These are phyloP conservation scores for Carpinus viminea DNA, from an alignment of 306 rosid genomes.

Conservation along the genomic window DNA sequence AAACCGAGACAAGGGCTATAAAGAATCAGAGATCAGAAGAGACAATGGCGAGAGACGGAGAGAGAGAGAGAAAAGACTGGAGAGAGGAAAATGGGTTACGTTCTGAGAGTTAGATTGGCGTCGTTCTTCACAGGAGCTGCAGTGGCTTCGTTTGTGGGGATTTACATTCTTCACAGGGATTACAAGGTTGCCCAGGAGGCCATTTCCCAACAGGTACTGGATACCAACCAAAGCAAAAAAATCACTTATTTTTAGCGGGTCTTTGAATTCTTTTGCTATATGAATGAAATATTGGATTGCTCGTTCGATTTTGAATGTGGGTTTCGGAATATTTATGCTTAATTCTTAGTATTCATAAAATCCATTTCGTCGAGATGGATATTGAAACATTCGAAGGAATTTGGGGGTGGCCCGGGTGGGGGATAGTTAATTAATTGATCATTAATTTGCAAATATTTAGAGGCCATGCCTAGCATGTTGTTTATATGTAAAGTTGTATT, in stretches of 20 bases:
- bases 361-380: neutral
- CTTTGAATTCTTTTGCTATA: neutral
- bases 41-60: neutral
- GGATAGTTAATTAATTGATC: neutral
- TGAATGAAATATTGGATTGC: neutral
- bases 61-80: neutral
- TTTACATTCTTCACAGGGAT: constrained; percentile 75
- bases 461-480: neutral
- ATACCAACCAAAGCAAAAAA: neutral
- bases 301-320: neutral
- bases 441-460: neutral
- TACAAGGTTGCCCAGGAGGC: constrained; percentile 77
- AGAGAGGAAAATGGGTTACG: constrained; percentile 67
- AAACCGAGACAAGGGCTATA: neutral
- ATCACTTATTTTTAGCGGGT: neutral
- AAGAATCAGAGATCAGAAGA: neutral
- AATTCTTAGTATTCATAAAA: neutral
- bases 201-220: constrained; percentile 66
- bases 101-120: constrained; percentile 80
- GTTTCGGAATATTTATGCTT: neutral
- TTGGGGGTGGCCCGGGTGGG: neutral
- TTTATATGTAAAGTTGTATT: neutral
- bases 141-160: constrained; percentile 68
- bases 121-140: constrained; percentile 90
- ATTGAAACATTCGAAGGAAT: neutral